These are phyloP conservation scores for Pseudovirgaria hyperparasitica DNA, from an alignment of 2,329 filamentous ascomycete genomes.

Conservation along the genomic window DNA sequence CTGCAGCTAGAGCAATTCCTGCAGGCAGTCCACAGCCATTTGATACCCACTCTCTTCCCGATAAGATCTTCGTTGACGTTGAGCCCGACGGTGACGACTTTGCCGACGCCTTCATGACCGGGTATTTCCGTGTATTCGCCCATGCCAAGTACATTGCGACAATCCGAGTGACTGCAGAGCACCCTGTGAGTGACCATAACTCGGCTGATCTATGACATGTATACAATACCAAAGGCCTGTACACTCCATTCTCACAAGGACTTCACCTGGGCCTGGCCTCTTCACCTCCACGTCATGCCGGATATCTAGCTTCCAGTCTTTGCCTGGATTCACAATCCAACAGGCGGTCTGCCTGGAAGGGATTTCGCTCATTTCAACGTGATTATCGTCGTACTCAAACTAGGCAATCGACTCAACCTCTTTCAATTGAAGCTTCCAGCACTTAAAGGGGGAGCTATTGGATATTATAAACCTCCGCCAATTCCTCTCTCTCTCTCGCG, in stretches of 20 bases:
- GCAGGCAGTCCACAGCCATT: constrained; percentile 34
- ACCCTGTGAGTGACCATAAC: not conserved
- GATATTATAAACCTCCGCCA: too few relatives aligned
- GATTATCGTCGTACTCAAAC: too few relatives aligned
- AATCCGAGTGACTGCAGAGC: constrained; percentile 28
- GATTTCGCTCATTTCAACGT: constrained; percentile 9
- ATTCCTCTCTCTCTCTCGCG: too few relatives aligned
- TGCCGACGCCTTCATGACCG: constrained; percentile 35
- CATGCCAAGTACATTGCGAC: constrained; percentile 31
- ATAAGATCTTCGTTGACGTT: constrained; percentile 15
- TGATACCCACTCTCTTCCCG: constrained; percentile 28
- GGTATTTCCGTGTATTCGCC: constrained; percentile 33
- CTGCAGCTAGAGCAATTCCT: constrained; percentile 24
- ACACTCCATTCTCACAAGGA: constrained; percentile 35
- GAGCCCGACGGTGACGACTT: constrained; percentile 24
- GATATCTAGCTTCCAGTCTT: constrained; percentile 22
- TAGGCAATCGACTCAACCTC: too few relatives aligned
- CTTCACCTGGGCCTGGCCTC: constrained; percentile 23
- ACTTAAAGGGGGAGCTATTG: too few relatives aligned
- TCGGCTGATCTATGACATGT: not conserved
- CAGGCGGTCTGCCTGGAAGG: constrained; percentile 21
- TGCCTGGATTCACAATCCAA: constrained; percentile 24
- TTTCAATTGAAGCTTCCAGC: too few relatives aligned
- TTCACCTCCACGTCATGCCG: constrained; percentile 24
- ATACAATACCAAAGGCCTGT: constrained; percentile 28